Evolutionary conservation across 768 basidiomycete genomes (phyloP), one percentile per base, ranked within the genome.

Genomic region (Clitopilus hobsonii): DNA sequence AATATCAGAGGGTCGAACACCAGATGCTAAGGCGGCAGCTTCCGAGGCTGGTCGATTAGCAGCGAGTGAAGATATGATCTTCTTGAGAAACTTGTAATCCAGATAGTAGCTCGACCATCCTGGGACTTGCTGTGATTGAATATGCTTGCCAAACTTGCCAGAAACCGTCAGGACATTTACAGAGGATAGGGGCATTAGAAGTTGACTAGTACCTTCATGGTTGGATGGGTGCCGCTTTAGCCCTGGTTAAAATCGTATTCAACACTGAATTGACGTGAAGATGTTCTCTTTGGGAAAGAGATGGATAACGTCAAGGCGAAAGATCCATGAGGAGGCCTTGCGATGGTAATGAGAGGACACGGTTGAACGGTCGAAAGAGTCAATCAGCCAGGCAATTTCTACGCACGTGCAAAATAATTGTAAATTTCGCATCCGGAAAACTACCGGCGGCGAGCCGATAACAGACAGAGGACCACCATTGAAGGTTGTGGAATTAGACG

Each of bases 71-170:
- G 95, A 96, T 64, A 99, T 94, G 65, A 98, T 98, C 81, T 98
- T 94, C 76, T 97, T 97, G 68, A 97, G 80, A 64, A 89, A 89
- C 77, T 99, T 99, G 83, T 99, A 99, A 74, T 98, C 95, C 56
- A 98, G 84, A 73, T 98, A 98, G 76, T 91, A 92, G 38, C 78
- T 69, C 25, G 91, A 92, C 96, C 96, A 99, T 74, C 95, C 96
- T 51, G 96, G 94, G 53, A 98, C 86, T 76, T 97, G 94, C 69
- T 96, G 90, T 26, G 89, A 85, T 71, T 94, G 94, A 58, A 99
- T 94, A 58, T 93, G 89, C 78, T 99, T 99, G 63, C 97, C 97
- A 71, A 99, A 99, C 95, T 98, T 67, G n/a, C 45, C 13, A 49
- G 38, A 49, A 48, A 52, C 30, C 45, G 38, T 38, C 20, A 36